Evolutionary conservation across 805 yeast genomes (phyloP).

Genomic region (Suhomyces sp.): DNA sequence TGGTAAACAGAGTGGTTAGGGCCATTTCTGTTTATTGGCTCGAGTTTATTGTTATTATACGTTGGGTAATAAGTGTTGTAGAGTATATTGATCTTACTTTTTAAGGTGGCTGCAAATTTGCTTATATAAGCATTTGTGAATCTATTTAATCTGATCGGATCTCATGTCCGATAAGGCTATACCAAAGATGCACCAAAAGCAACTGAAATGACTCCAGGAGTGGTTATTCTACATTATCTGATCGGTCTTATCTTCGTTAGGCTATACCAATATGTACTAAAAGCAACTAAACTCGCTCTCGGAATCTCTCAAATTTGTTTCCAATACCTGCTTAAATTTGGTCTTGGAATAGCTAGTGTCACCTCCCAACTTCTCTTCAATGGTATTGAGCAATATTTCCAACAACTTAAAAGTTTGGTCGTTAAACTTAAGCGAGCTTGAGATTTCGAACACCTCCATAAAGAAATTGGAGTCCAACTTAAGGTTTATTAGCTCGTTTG

Average conservation of each 20-base stretch:
- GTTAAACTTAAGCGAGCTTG: constrained; percentile 31
- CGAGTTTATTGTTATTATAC: not conserved
- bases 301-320: constrained; percentile 25
- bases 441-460: constrained; percentile 37
- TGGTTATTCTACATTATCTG: no score
- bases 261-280: no score
- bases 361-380: constrained; percentile 11
- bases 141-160: no score
- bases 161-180: no score
- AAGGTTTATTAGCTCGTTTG: constrained; percentile 23
- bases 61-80: not conserved
- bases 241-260: no score
- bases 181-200: no score
- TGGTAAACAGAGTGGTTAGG: not conserved
- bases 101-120: not conserved
- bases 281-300: constrained; percentile 35
- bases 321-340: constrained; percentile 29
- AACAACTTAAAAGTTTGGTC: constrained; percentile 22
- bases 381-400: constrained; percentile 10
- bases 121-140: no score
- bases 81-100: not conserved
- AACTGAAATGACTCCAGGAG: no score
- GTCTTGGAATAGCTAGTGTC: constrained; percentile 21
- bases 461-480: constrained; percentile 39
- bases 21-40: not conserved